A percentile compares a stretch with the other conserved stretches of the same genome.
These are phyloP conservation scores for Ogataea methanolica DNA, from an alignment of 805 yeast genomes.

Conservation along the genomic window DNA sequence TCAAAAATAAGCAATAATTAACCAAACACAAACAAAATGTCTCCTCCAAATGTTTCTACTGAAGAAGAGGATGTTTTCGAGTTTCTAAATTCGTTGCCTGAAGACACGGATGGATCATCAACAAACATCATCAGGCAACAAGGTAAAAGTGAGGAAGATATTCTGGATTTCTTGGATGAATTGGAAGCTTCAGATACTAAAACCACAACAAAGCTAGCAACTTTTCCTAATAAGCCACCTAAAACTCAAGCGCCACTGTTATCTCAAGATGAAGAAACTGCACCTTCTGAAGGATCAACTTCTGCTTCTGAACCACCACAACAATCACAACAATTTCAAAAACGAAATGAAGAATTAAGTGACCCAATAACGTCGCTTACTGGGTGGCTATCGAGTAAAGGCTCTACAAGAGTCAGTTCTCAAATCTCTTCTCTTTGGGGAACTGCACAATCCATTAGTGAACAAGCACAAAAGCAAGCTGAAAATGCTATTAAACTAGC, in stretches of 20 bases:
- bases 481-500: slow-evolving; percentile 51
- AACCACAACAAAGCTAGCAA: slow-evolving; percentile 14
- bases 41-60: slow-evolving; percentile 21
- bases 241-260: not conserved
- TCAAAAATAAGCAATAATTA: too few relatives aligned
- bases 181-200: slow-evolving; percentile 56
- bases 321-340: not conserved
- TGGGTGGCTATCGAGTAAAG: slow-evolving; percentile 72
- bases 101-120: slow-evolving; percentile 26
- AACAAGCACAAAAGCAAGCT: slow-evolving; percentile 42
- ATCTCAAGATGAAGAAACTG: slow-evolving; percentile 4
- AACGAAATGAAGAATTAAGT: slow-evolving; percentile 16
- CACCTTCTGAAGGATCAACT: slow-evolving; percentile 2
- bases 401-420: slow-evolving; percentile 59
- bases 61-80: slow-evolving; percentile 76
- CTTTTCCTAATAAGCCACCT: not conserved
- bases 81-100: slow-evolving; percentile 76
- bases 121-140: not conserved
- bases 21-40: not conserved
- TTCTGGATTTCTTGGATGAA: slow-evolving; percentile 60
- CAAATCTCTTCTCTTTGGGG: slow-evolving; percentile 67
- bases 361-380: slow-evolving; percentile 66
- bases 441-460: slow-evolving; percentile 39
- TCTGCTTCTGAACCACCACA: slow-evolving; percentile 1
- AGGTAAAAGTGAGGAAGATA: slow-evolving; percentile 43